Conservation (phyloP, 129 eudicot species). For the Saposhnikovia divaricata region DNA sequence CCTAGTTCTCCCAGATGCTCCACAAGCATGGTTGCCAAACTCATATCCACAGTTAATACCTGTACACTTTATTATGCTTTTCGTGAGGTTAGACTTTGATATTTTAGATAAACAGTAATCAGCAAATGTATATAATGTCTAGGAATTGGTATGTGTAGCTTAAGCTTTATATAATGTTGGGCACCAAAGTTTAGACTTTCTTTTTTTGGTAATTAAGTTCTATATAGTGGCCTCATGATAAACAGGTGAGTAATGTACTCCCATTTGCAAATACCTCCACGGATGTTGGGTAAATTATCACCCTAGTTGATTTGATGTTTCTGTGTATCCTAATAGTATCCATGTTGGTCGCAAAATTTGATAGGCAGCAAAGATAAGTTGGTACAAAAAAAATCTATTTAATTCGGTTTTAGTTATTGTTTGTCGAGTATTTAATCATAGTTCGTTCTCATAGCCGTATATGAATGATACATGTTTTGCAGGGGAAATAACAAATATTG, state of each 20-base stretch:
- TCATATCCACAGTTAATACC: not conserved
- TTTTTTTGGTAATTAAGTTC: not conserved
- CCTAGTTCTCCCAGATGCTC: not conserved
- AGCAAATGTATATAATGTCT: not conserved
- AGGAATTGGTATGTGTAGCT: not conserved
- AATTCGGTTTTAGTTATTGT: not conserved
- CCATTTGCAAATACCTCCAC: not conserved
- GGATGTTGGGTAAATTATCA: not conserved
- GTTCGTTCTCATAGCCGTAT: not conserved
- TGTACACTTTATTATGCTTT: not conserved
- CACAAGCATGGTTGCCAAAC: conserved; percentile 7
- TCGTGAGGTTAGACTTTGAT: not conserved
- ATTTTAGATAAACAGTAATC: not conserved
- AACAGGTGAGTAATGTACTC: not conserved
- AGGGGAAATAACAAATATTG: not conserved
- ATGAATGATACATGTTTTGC: not conserved
- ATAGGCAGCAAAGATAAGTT: not conserved
- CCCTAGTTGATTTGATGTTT: not conserved
- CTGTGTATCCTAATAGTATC: not conserved
- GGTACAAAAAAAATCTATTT: not conserved
- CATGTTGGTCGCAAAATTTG: not conserved
- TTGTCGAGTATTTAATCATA: not conserved
- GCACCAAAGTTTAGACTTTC: not conserved
- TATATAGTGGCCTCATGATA: not conserved
- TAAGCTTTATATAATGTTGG: not conserved